These are phyloP conservation scores for Moesziomyces globuligerus DNA, from an alignment of 1,284 basidiomycete species.

Conservation along the genomic window DNA sequence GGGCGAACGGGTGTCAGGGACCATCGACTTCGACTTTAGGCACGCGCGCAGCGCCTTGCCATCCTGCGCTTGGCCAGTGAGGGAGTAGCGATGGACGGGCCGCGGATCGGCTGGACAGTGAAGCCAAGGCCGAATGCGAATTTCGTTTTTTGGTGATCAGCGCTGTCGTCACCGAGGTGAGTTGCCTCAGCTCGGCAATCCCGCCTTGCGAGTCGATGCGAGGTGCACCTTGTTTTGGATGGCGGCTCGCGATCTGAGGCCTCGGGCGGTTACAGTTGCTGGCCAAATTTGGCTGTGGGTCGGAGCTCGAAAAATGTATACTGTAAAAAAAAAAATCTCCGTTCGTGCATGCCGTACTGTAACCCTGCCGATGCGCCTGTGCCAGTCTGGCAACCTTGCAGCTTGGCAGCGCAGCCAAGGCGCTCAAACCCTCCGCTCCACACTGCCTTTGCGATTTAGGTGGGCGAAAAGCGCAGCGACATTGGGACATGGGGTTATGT, in stretches of 20 bases:
- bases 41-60: background rate
- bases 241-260: background rate
- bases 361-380: background rate
- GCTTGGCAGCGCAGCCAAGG: background rate
- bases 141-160: background rate
- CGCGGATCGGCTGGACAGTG: no score
- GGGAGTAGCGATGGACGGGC: no score
- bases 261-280: background rate
- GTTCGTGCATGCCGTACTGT: slow-evolving; percentile 6
- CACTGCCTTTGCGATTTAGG: background rate
- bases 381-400: background rate
- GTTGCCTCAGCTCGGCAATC: no score
- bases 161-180: background rate
- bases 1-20: background rate
- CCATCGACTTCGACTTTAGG: background rate
- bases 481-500: background rate
- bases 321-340: slow-evolving; percentile 14
- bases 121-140: background rate
- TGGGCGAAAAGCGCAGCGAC: background rate
- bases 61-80: no score
- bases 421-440: background rate
- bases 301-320: slow-evolving; percentile 11
- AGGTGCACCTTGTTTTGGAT: background rate
- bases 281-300: background rate
- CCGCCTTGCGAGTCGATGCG: background rate